phyloP scores from a whole-genome alignment of 2,329 filamentous ascomycete species.

The Sarocladium oryzae region DNA sequence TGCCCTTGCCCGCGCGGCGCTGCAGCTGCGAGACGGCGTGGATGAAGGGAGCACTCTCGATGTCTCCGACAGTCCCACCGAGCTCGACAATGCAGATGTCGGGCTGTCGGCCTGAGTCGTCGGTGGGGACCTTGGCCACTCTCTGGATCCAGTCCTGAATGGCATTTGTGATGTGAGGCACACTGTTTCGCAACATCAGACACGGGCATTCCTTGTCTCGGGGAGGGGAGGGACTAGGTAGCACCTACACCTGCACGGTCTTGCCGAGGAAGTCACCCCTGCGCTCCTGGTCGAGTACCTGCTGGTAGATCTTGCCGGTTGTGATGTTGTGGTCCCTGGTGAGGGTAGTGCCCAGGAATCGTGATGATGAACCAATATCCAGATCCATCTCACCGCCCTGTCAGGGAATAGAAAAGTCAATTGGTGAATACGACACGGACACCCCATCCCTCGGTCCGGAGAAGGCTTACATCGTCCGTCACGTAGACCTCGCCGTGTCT shows the following conservation, averaged over 20 bases:
- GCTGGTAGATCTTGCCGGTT: constrained; percentile 90
- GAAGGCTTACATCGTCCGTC: constrained; percentile 6
- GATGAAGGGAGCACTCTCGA: constrained; percentile 82
- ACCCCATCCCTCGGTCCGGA: neutral
- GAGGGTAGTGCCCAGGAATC: constrained; percentile 66
- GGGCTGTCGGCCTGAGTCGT: constrained; percentile 73
- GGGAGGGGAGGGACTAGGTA: neutral
- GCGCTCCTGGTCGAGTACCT: constrained; percentile 61
- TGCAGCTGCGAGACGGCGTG: constrained; percentile 78
- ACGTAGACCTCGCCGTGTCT: constrained; percentile 11
- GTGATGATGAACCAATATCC: constrained; percentile 52
- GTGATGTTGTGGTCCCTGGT: constrained; percentile 92
- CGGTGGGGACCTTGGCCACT: constrained; percentile 78
- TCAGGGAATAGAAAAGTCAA: neutral
- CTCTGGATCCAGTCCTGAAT: constrained; percentile 91
- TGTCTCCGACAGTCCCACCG: constrained; percentile 61
- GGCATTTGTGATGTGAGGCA: constrained; percentile 85
- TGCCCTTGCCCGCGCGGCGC: constrained; percentile 57
- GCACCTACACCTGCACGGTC: constrained; percentile 65
- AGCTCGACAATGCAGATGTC: constrained; percentile 75
- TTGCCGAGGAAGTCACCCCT: constrained; percentile 75
- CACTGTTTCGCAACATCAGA: constrained; percentile 24
- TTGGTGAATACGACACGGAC: neutral
- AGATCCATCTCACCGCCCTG: constrained; percentile 34
- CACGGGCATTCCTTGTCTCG: neutral